Evolutionary conservation across 1,284 basidiomycete species (phyloP).

Genomic region (Wolfiporia cocos): DNA sequence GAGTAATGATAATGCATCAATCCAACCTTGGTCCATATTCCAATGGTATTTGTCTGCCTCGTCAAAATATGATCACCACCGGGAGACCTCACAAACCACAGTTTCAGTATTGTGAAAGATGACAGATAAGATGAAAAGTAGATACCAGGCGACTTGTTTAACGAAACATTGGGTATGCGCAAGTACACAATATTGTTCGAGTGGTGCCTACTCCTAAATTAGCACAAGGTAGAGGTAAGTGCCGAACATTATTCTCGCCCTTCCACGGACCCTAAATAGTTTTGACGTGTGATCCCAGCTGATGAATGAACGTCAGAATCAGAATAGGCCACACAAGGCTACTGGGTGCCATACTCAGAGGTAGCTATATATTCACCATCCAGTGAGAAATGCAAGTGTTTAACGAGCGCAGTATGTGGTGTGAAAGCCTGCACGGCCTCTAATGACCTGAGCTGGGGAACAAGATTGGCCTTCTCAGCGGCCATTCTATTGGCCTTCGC

Average conservation of each 20-base stretch:
- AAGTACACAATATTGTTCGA: slow-evolving; percentile 56
- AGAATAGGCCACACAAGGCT: too few species aligned
- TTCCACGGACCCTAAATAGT: slow-evolving; percentile 67
- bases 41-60: slow-evolving; percentile 63
- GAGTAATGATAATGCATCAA: too few species aligned
- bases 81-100: slow-evolving; percentile 49
- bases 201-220: slow-evolving; percentile 38
- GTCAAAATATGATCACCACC: slow-evolving; percentile 57
- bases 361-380: slow-evolving; percentile 67
- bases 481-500: slow-evolving; percentile 34
- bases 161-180: slow-evolving; percentile 73
- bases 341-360: slow-evolving; percentile 51
- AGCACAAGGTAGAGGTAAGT: slow-evolving; percentile 2
- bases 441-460: slow-evolving; percentile 52
- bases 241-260: too few species aligned
- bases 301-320: slow-evolving; percentile 5
- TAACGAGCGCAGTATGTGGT: slow-evolving; percentile 59
- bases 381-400: slow-evolving; percentile 68
- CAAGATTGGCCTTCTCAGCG: slow-evolving; percentile 40
- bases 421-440: slow-evolving; percentile 54
- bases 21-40: slow-evolving; percentile 69
- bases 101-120: not conserved
- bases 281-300: slow-evolving; percentile 77
- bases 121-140: too few species aligned
- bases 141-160: slow-evolving; percentile 74